Conservation (phyloP, 2,329 filamentous ascomycete species). For the Annulohypoxylon truncatum region DNA sequence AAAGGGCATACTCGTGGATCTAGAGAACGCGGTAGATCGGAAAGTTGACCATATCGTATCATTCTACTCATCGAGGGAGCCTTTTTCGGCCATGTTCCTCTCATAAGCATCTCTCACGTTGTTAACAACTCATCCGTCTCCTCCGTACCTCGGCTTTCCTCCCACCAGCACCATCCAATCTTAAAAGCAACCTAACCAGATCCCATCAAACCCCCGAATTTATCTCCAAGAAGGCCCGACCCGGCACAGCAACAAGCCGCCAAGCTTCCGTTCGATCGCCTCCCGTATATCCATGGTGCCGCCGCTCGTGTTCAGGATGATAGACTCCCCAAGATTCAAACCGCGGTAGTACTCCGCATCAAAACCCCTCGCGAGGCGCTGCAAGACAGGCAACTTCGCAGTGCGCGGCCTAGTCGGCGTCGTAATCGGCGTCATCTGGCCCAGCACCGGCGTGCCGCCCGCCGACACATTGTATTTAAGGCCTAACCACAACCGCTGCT, state of each 20-base stretch:
- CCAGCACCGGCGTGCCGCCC: conserved; percentile 82
- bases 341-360: conserved; percentile 71
- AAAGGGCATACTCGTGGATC: background rate
- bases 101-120: too few species aligned
- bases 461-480: conserved; percentile 91
- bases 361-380: conserved; percentile 75
- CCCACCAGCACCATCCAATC: background rate
- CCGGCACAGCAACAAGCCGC: conserved; percentile 83
- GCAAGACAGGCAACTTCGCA: conserved; percentile 71
- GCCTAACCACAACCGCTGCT: conserved; percentile 84
- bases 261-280: conserved; percentile 81
- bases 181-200: background rate
- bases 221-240: conserved; percentile 53
- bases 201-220: conserved; percentile 25
- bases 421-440: conserved; percentile 72
- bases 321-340: conserved; percentile 81
- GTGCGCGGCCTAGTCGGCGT: conserved; percentile 80
- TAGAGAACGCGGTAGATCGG: background rate
- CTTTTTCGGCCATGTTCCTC: background rate
- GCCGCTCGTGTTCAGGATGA: conserved; percentile 81
- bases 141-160: background rate
- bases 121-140: background rate
- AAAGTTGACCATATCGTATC: background rate
- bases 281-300: conserved; percentile 86
- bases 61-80: background rate